These are phyloP conservation scores for Turritis glabra DNA, from an alignment of 345 rosid genomes.

Conservation along the genomic window DNA sequence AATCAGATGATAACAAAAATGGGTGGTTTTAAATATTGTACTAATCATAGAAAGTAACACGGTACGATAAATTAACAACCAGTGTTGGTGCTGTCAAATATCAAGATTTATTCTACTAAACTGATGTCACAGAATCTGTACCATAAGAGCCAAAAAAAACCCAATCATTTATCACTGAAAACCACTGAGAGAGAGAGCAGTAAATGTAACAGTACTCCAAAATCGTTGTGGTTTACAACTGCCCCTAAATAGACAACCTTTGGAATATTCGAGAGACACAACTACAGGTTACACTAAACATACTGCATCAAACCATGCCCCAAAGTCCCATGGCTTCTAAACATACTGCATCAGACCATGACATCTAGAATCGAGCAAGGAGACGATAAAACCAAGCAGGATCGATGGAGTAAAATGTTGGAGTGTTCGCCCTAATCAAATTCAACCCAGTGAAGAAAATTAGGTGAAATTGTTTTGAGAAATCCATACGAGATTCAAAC, in stretches of 20 bases:
- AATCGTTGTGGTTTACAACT: not conserved
- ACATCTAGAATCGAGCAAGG: not conserved
- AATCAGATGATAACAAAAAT: conserved; percentile 35
- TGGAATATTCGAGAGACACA: conserved; percentile 5
- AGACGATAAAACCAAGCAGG: not conserved
- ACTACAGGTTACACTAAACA: not conserved
- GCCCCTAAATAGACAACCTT: not conserved
- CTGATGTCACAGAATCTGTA: not conserved
- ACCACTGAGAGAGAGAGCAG: conserved; percentile 9
- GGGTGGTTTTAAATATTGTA: conserved; percentile 34
- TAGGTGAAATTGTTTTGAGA: not conserved
- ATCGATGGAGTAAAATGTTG: not conserved
- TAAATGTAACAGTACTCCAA: not conserved
- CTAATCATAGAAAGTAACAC: conserved; percentile 20
- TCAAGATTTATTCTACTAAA: conserved; percentile 29
- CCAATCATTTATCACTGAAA: conserved; percentile 28
- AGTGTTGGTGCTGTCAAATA: conserved; percentile 21
- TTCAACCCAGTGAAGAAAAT: not conserved
- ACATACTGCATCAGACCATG: not conserved
- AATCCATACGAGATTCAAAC: not conserved
- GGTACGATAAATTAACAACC: conserved; percentile 35
- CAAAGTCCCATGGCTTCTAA: not conserved
- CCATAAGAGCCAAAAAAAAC: not conserved
- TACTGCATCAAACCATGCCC: not conserved
- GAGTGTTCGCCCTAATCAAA: conserved; percentile 1